Evolutionary conservation across 2,329 filamentous ascomycete genomes (phyloP), one percentile per base, ranked within the genome.

Genomic region (Phyllosticta ampelicida): DNA sequence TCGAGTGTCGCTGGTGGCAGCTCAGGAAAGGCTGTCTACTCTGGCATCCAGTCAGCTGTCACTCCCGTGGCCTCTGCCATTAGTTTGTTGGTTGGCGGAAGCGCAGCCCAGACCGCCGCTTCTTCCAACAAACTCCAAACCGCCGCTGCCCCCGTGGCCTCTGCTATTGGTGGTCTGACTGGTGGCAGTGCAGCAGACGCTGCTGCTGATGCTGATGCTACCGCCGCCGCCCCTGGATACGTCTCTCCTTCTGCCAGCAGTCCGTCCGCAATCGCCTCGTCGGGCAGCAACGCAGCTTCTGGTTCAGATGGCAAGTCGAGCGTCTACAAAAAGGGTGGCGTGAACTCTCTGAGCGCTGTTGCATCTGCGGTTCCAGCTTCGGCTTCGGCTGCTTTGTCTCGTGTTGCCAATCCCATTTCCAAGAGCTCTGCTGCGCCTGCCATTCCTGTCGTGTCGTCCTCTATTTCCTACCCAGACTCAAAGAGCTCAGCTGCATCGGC

Each of bases 161-260:
- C 16, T 44, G 36, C 11, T 8, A 4, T 8, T 26, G 23, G 23
- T 4, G 23, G 4, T n/a, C 6, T 44, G 36, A 44, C 13, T n/a
- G 36, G 36, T 16, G 36, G 36, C 36, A 44, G 36, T 16, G 36
- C 36, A 8, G 36, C 36, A 1, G n/a, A 44, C 6, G 13, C 36
- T 44, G 36, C 36, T n/a, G 1, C n/a, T 18, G 8, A 13, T 9
- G 11, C 49, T 23, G 49, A n/a, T n/a, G n/a, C n/a, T n/a, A n/a
- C n/a, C n/a, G n/a, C n/a, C n/a, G n/a, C 13, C 21, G 19, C 11
- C 10, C 8, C 53, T 18, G 50, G 55, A 30, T 30, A 30, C 18
- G 63, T 60, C 51, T 54, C 59, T 56, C 44, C 53, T 53, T 21
- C 19, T 51, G 56, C 59, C 19, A 53, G 20, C 19, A 53, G 23